Base-by-base conservation (phyloP, 352 stramenopile species). In the Thalassiosira hispida region DNA sequence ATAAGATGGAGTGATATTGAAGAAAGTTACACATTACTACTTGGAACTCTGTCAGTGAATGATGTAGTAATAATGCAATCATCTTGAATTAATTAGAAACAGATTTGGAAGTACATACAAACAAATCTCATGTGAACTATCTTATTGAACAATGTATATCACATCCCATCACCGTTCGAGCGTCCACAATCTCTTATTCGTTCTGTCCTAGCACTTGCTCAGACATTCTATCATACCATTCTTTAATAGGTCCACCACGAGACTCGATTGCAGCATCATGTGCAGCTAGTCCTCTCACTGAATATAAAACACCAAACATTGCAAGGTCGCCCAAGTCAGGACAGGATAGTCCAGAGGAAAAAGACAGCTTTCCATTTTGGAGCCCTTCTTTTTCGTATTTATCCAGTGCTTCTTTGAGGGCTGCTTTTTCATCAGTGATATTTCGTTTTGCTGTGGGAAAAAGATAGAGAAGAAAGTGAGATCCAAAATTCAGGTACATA, bases 261-360 rank as follows among this genome's bases (percentile, higher is more conserved):
- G 44, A 38, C 69, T 73, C 49, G 49, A 87, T 70, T 49, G 69
- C 63, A 49, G 73, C 33, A 25, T 78, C 38, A 62, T 88, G 72
- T 31, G 83, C 69, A 40, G 75, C 72, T 27, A 91, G 57, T 22
- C 85, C 88, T 56, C 83, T 65, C 27, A 93, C 81, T 6, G 83
- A 83, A 56, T 81, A 65, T 0, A 93, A 62, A 0, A 86, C 78
- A 44, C 86, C 86, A 83, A 83, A 93, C 2, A 93, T 73, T 18
- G 82, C 74, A 35, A 93, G 31, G 77, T 93, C 86, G 22, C 86
- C 88, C 70, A 91, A 73, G 63, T 90, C 40, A 20, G 84, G 85
- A 22, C 66, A 61, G 1, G 8, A 9, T 31, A 42, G 14, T 42
- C 74, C 70, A 25, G 80, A 87, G 29, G 52, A 77, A 72, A 71